These are phyloP conservation scores for Cryptococcus sp. DNA, from an alignment of 1,284 basidiomycete genomes.

Conservation along the genomic window DNA sequence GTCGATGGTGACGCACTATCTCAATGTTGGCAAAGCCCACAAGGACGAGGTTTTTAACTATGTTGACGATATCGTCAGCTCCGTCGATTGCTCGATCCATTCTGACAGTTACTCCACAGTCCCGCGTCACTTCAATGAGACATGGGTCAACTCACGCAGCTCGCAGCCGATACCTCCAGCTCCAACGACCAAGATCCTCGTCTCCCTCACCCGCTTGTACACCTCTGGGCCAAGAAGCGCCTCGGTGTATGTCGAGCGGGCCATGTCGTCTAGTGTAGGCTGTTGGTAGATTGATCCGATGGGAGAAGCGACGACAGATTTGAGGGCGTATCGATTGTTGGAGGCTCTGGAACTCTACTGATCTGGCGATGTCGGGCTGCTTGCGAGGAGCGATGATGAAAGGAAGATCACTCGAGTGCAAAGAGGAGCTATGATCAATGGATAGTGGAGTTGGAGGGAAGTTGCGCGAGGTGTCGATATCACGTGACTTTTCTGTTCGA, in stretches of 20 bases:
- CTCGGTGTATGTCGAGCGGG: slow-evolving; percentile 39
- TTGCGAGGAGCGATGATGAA: no score
- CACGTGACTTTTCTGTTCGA: no score
- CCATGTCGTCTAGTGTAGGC: slow-evolving; percentile 22
- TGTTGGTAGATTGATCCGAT: no score
- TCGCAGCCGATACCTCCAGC: slow-evolving; percentile 98
- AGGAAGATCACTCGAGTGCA: no score
- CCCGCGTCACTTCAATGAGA: background rate
- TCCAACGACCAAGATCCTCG: slow-evolving; percentile 85
- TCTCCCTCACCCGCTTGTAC: slow-evolving; percentile 58
- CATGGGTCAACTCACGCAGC: slow-evolving; percentile 65
- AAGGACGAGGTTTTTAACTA: slow-evolving; percentile 94
- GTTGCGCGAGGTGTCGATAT: no score
- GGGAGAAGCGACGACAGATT: no score
- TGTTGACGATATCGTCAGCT: slow-evolving; percentile 14
- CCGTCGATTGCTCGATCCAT: background rate
- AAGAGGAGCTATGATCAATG: no score
- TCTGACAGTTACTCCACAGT: background rate
- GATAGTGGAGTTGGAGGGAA: no score
- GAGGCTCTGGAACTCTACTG: no score
- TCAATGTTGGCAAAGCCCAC: slow-evolving; percentile 92
- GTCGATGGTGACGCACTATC: slow-evolving; percentile 46
- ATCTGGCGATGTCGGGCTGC: no score
- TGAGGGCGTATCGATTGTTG: no score
- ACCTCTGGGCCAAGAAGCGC: slow-evolving; percentile 74